These are phyloP conservation scores for Pterulicium gracile DNA, from an alignment of 1,284 basidiomycete genomes.

Conservation along the genomic window DNA sequence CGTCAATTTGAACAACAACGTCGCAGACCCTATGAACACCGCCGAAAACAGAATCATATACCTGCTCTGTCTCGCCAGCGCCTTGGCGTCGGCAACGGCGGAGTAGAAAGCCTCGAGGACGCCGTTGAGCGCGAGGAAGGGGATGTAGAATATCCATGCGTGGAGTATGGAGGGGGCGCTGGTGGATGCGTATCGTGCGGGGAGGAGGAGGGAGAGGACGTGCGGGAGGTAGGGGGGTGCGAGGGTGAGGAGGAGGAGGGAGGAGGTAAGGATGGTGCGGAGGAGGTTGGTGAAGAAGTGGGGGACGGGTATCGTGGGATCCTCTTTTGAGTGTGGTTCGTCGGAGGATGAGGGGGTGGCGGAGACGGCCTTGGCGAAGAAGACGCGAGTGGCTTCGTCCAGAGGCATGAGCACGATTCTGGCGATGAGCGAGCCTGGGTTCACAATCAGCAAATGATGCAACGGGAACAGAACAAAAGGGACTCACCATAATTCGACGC, in stretches of 20 bases:
- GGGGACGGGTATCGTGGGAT: background rate
- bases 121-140: constrained; percentile 81
- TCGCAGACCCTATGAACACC: constrained; percentile 44
- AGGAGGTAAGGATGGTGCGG: constrained; percentile 57
- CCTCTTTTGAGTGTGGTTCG: no score
- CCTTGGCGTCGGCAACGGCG: constrained; percentile 55
- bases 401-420: constrained; percentile 89
- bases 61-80: constrained; percentile 56
- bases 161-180: constrained; percentile 67
- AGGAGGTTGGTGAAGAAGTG: constrained; percentile 35
- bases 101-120: constrained; percentile 83
- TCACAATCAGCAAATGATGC: background rate
- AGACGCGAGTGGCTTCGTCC: constrained; percentile 82
- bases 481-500: constrained; percentile 86
- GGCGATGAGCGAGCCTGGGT: constrained; percentile 77
- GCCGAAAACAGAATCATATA: constrained; percentile 65
- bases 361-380: constrained; percentile 36
- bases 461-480: background rate
- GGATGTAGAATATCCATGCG: constrained; percentile 80
- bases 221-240: constrained; percentile 65
- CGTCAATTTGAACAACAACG: constrained; percentile 32
- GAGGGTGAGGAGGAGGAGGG: constrained; percentile 65
- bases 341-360: constrained; percentile 22
- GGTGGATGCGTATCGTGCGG: constrained; percentile 55
- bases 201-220: constrained; percentile 61